Evolutionary conservation across 2,329 filamentous ascomycete genomes (phyloP).

Genomic region (Hymenoscyphus fraxineus): DNA sequence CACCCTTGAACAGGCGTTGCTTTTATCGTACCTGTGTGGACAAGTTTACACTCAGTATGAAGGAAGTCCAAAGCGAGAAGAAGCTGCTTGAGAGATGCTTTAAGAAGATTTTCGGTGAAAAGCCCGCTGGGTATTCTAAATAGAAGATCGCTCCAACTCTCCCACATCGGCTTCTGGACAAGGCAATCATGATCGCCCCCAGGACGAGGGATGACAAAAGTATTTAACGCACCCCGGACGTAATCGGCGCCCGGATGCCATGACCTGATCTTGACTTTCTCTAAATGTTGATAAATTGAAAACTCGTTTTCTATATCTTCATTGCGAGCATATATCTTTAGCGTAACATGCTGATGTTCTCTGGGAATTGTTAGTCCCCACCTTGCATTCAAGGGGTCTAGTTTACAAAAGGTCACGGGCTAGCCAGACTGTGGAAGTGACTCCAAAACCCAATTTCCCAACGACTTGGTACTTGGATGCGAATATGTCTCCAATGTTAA

Average conservation of each 20-base stretch:
- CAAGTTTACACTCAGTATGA: conserved; percentile 42
- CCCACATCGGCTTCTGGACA: conserved; percentile 42
- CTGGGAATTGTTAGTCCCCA: no score
- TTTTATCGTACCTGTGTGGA: conserved; percentile 41
- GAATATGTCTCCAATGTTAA: conserved; percentile 19
- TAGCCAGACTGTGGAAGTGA: conserved; percentile 22
- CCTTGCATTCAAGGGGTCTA: neutral
- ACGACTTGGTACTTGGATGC: conserved; percentile 23
- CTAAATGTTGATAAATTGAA: conserved; percentile 41
- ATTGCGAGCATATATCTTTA: conserved; percentile 16
- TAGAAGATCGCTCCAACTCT: conserved; percentile 36
- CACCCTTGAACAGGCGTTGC: neutral
- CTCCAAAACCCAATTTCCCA: conserved; percentile 23
- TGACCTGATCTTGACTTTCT: conserved; percentile 6
- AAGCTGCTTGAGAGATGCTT: conserved; percentile 34
- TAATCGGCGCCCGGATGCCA: conserved; percentile 35
- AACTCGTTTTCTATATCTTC: conserved; percentile 34
- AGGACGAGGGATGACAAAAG: conserved; percentile 36
- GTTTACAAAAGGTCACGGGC: conserved; percentile 18
- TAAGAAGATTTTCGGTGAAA: conserved; percentile 29
- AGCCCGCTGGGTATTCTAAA: neutral
- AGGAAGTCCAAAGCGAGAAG: conserved; percentile 44
- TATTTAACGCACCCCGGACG: conserved; percentile 37
- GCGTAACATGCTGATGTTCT: conserved; percentile 7
- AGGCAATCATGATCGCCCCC: conserved; percentile 38